Percentiles rank a stretch among this genome's conserved stretches.
Conservation (phyloP, 768 basidiomycete genomes). For the Leccinum obscurum region DNA sequence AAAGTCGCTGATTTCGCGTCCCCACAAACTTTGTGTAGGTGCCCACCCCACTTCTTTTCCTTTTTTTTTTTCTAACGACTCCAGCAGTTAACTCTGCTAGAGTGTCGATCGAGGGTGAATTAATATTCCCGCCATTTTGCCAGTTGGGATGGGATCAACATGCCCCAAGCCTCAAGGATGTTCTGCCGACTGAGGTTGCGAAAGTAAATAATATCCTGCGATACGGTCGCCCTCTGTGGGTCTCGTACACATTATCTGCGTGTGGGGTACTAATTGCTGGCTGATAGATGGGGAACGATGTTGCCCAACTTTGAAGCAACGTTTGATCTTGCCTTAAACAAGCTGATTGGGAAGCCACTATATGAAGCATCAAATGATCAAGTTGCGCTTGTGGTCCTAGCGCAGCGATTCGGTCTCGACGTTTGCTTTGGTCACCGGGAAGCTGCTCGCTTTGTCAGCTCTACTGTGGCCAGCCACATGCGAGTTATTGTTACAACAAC, state of each 20-base stretch:
- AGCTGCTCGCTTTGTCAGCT: background rate
- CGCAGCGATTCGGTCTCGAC: background rate
- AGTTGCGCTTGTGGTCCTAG: slow-evolving; percentile 5
- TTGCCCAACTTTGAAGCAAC: fast-evolving
- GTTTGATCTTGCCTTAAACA: background rate
- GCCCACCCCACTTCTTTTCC: background rate
- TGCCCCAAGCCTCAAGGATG: background rate
- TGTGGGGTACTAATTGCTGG: background rate
- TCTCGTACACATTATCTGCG: background rate
- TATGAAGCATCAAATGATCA: background rate
- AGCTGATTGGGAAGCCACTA: background rate
- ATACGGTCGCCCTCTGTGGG: slow-evolving; percentile 2
- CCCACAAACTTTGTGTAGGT: background rate
- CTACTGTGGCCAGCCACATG: background rate
- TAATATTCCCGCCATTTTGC: background rate
- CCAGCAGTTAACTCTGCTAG: background rate
- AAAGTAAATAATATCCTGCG: background rate
- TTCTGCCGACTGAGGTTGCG: background rate
- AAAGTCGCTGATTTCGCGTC: background rate
- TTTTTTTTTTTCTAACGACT: background rate
- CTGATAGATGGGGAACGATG: background rate
- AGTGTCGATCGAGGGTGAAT: background rate
- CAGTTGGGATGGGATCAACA: background rate
- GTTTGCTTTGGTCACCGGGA: background rate
- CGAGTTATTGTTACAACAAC: background rate